Evolutionary conservation across 2,329 filamentous ascomycete genomes (phyloP), one percentile per base, ranked within the genome.

Genomic region (Colletotrichum cuscutae): DNA sequence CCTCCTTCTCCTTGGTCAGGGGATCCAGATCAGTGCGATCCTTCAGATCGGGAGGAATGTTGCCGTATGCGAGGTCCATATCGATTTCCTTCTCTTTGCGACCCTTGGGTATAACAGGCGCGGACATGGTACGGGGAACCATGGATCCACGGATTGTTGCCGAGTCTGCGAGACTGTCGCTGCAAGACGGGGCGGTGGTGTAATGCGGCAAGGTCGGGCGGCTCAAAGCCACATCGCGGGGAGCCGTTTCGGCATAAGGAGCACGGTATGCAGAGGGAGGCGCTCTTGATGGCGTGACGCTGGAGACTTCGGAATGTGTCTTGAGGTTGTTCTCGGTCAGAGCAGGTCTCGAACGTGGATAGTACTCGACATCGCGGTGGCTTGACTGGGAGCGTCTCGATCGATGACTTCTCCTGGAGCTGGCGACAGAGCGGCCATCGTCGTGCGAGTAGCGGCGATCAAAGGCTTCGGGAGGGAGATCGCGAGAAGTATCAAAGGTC

Each of bases 51-150:
- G 94, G 91, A 1, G 93, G 94, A 0, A 97, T 86, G 65, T 94
- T 92, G 72, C 96, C 96, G 78, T 98, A 98, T 8, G 96, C 96
- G 8, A 98, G 87, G 80, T 98, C 89, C 94, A 97, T 95, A 79
- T 98, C 96, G 77, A 98, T 91, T 68, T 91, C 86, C 76, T 88
- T 86, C 57, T 78, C 78, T 74, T 77, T 77, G 73, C 61, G 73
- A 24, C 53, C 74, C 59, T 76, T 76, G 30, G 77, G 77, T 24
- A 86, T 75, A 11, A 83, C 78, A 1, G 84, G 81, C 24, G 86
- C 83, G 7, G 87, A 87, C 28, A 77, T 74, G 35, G 81, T 78
- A 19, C 82, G 85, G 59, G 82, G 81, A 11, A 82, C 76, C 72
- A 83, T 77, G n/a, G 67, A 74, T 56, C 61, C 73, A 52, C 66